These are phyloP conservation scores for Microthlaspi erraticum DNA, from an alignment of 345 rosid genomes.

Conservation along the genomic window DNA sequence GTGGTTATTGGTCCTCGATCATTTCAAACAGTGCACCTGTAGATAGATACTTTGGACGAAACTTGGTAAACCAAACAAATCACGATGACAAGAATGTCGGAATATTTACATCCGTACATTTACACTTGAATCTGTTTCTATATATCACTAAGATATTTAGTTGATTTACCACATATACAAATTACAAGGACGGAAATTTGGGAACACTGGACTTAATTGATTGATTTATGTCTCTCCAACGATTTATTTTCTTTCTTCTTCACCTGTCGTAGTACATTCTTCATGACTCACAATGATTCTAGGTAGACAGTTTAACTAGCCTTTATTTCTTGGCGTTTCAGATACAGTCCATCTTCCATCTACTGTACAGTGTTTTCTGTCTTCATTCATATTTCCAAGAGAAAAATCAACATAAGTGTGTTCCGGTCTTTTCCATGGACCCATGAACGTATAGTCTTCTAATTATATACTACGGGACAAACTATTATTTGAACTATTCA, in stretches of 20 bases:
- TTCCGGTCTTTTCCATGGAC: background rate
- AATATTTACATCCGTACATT: constrained; percentile 16
- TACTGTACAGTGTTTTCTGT: background rate
- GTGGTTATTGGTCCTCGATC: background rate
- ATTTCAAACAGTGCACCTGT: background rate
- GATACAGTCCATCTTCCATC: background rate
- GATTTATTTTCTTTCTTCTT: background rate
- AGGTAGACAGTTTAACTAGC: background rate
- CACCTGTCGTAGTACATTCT: background rate
- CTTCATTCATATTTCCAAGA: background rate
- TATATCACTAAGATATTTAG: no score
- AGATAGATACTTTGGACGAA: background rate
- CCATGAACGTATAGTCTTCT: background rate
- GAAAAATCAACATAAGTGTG: no score
- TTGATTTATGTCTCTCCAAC: background rate
- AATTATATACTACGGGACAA: background rate
- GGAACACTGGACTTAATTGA: no score
- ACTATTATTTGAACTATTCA: background rate
- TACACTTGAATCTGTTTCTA: no score
- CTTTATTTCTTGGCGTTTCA: background rate
- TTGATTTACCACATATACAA: no score
- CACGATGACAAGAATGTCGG: constrained; percentile 8
- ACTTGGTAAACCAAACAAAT: constrained; percentile 6
- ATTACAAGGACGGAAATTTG: no score
- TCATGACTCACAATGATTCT: background rate